Evolutionary conservation across 345 rosid species (phyloP), one percentile per base, ranked within the genome.

Genomic region (Hibiscus syriacus): DNA sequence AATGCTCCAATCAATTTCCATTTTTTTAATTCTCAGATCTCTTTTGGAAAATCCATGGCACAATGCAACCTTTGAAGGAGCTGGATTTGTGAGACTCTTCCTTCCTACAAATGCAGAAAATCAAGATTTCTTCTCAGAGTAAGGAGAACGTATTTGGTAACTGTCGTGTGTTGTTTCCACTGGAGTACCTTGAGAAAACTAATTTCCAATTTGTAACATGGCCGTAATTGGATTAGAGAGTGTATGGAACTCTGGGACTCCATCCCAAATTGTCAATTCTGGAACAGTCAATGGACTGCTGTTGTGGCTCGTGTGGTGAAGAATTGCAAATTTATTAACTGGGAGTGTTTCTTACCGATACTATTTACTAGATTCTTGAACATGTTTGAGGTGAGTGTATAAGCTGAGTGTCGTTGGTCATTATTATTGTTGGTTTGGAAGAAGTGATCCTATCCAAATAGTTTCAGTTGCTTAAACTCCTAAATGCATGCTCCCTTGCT

Each of bases 11-110:
- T 72, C 5, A 3, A 25, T 67, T 41, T 29, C 72, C 19, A 19
- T 19, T 25, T 9, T 79, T 32, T 39, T 61, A 36, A 69, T 52
- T 73, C 75, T 80, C 87, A 94, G 99, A 79, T 75, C 85, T 76
- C 84, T 89, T 57, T 76, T 91, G 87, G 97, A 91, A 74, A 94
- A 94, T 80, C 99, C 99, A 30, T 94, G 97, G 97, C 96, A 94
- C 78, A 91, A 94, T 80, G 82, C 97, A 46, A 72, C 95, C 72
- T 94, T 94, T 69, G 99, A 94, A 81, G 99, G 99, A 70, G 81
- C 92, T 80, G 99, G 99, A 34, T 94, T 94, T 68, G 83, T 91
- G 77, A 87, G 90, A 79, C 80, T 94, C 70, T 94, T 94, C 82
- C 92, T 94, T 64, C 99, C 99, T 14, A 89, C 96, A 53, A 94